Evolutionary conservation across 2,329 filamentous ascomycete genomes (phyloP).

Genomic region (Hortaea werneckii): DNA sequence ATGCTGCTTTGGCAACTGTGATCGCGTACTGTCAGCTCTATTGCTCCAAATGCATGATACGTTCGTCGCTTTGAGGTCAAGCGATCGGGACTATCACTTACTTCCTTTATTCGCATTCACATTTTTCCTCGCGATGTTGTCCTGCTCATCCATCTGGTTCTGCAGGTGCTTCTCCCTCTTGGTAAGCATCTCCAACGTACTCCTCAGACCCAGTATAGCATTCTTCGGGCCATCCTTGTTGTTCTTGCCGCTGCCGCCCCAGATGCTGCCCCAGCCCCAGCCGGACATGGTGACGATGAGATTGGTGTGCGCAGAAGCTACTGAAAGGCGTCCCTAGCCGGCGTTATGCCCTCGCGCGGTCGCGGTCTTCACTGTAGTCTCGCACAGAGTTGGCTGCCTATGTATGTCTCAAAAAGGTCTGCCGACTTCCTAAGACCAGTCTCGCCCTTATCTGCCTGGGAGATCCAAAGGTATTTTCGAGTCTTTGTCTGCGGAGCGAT

Average conservation of each 20-base stretch:
- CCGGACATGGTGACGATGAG: slow-evolving; percentile 31
- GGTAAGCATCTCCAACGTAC: slow-evolving; percentile 93
- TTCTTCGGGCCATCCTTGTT: slow-evolving; percentile 93
- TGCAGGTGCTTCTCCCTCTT: slow-evolving; percentile 90
- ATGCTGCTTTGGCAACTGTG: slow-evolving; percentile 77
- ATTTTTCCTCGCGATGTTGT: slow-evolving; percentile 77
- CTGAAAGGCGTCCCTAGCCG: neutral
- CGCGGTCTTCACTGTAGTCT: neutral
- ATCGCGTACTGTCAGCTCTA: neutral
- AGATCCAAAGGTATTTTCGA: too few species aligned
- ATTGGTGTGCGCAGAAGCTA: slow-evolving; percentile 1
- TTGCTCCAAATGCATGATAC: neutral
- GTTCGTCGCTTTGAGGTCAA: neutral
- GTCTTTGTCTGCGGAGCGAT: too few species aligned
- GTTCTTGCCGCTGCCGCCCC: slow-evolving; percentile 67
- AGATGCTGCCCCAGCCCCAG: slow-evolving; percentile 54
- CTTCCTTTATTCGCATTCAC: slow-evolving; percentile 83
- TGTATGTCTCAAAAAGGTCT: too few species aligned
- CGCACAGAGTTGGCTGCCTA: too few species aligned
- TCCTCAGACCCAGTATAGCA: slow-evolving; percentile 78
- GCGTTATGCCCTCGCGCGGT: neutral
- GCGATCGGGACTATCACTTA: slow-evolving; percentile 38
- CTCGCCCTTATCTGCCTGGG: too few species aligned
- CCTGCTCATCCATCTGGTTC: slow-evolving; percentile 87
- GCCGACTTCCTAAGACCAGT: too few species aligned